Percentiles rank a stretch among this genome's conserved stretches.
Conservation (phyloP, 345 rosid genomes). For the Anacardium occidentale region DNA sequence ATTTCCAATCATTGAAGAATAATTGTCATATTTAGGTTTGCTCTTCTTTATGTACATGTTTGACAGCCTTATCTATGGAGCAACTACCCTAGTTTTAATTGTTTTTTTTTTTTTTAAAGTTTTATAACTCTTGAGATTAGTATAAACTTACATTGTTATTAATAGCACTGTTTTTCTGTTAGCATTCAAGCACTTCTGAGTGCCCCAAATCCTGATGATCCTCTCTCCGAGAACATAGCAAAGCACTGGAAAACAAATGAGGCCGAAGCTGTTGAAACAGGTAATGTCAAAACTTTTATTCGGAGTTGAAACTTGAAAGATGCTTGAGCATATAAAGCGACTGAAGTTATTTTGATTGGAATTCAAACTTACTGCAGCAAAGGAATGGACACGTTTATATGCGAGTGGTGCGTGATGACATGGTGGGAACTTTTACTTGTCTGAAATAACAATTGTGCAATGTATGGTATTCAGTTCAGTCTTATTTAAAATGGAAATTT, state of each 20-base stretch:
- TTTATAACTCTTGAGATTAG: neutral
- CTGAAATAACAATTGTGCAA: slow-evolving; percentile 33
- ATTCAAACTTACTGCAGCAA: slow-evolving; percentile 48
- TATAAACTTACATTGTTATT: neutral
- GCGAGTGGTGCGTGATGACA: slow-evolving; percentile 72
- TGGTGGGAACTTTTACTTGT: slow-evolving; percentile 17
- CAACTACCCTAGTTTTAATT: too few species aligned
- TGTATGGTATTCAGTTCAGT: slow-evolving; percentile 40
- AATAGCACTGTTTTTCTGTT: slow-evolving; percentile 7
- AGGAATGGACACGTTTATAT: slow-evolving; percentile 96
- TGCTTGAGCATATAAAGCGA: too few species aligned
- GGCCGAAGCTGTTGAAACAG: slow-evolving; percentile 97
- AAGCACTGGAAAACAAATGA: slow-evolving; percentile 99
- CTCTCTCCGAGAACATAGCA: slow-evolving; percentile 95
- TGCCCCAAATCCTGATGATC: slow-evolving; percentile 99
- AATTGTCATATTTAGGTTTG: too few species aligned
- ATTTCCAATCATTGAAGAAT: too few species aligned
- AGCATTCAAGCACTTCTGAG: slow-evolving; percentile 98
- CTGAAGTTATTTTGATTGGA: neutral
- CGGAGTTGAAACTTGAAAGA: neutral
- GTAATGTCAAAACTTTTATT: slow-evolving; percentile 29
- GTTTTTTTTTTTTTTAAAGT: too few species aligned
- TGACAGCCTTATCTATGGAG: too few species aligned
- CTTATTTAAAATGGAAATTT: slow-evolving; percentile 33
- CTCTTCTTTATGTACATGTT: too few species aligned